These are phyloP conservation scores for Hanseniaspora vineae DNA, from an alignment of 805 yeast genomes.

Conservation along the genomic window DNA sequence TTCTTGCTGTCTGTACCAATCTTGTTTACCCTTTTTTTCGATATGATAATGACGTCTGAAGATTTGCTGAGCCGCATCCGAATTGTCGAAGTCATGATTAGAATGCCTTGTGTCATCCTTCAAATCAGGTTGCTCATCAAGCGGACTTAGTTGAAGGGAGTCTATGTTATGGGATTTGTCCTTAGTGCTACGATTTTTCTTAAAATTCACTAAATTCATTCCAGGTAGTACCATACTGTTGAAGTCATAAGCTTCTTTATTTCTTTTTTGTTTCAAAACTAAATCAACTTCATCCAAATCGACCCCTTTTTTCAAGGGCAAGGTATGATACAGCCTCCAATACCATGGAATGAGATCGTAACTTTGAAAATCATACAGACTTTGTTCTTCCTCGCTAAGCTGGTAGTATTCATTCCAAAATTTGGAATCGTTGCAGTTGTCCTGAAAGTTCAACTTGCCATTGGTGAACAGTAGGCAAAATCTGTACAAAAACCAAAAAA, in stretches of 20 bases:
- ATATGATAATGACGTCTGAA: background rate
- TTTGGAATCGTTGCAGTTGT: conserved; percentile 16
- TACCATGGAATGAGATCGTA: conserved; percentile 12
- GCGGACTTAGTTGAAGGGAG: too few relatives aligned
- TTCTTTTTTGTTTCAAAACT: background rate
- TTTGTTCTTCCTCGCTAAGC: background rate
- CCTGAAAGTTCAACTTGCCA: conserved; percentile 11
- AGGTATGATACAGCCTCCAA: conserved; percentile 16
- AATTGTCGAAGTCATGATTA: too few relatives aligned
- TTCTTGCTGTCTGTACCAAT: background rate
- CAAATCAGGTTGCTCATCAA: too few relatives aligned
- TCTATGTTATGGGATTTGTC: too few relatives aligned
- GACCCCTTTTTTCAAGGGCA: conserved; percentile 22
- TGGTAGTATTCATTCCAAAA: conserved; percentile 14
- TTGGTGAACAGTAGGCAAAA: conserved; percentile 9
- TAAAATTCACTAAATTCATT: too few relatives aligned
- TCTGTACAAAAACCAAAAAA: conserved; percentile 16
- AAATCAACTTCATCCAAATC: conserved; percentile 18
- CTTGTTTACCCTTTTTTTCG: background rate
- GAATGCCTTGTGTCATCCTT: too few relatives aligned
- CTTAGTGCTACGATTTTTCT: too few relatives aligned
- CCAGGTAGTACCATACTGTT: background rate
- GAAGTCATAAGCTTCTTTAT: background rate
- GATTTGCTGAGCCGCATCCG: too few relatives aligned
- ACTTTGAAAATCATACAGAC: background rate